phyloP scores from a whole-genome alignment of 2,329 filamentous ascomycete species.

The Microsporum audouinii region DNA sequence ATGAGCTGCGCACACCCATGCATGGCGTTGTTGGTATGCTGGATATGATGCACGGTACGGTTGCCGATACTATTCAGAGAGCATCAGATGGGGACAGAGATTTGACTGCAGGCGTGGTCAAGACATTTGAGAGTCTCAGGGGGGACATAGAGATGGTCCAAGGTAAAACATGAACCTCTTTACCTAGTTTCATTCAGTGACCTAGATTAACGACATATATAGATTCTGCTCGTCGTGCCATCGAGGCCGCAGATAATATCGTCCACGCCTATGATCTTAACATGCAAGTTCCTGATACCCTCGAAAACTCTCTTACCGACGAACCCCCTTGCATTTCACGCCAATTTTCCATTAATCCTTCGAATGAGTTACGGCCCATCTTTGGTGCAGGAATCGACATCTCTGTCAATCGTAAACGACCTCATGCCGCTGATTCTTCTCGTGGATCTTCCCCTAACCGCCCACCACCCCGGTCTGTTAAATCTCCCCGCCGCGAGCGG shows the following conservation, averaged over 20 bases:
- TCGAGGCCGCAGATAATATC: slow-evolving; percentile 64
- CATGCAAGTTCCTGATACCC: slow-evolving; percentile 60
- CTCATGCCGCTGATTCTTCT: slow-evolving; percentile 31
- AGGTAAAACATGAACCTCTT: slow-evolving; percentile 32
- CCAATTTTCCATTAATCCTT: slow-evolving; percentile 15
- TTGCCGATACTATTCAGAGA: slow-evolving; percentile 52
- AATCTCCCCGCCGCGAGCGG: slow-evolving; percentile 24
- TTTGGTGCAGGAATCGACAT: slow-evolving; percentile 36
- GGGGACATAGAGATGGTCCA: slow-evolving; percentile 61
- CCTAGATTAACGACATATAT: slow-evolving; percentile 19
- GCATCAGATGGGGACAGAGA: slow-evolving; percentile 32
- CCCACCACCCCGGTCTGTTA: slow-evolving; percentile 18
- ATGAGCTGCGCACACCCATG: slow-evolving; percentile 62
- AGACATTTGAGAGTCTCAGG: slow-evolving; percentile 51
- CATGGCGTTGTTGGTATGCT: slow-evolving; percentile 66
- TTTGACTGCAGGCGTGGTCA: slow-evolving; percentile 32
- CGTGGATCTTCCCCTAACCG: slow-evolving; percentile 25
- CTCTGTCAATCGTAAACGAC: slow-evolving; percentile 34
- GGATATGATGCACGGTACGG: slow-evolving; percentile 63
- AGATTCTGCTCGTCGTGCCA: slow-evolving; percentile 58
- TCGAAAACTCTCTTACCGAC: slow-evolving; percentile 33
- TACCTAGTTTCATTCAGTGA: neutral
- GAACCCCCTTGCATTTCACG: slow-evolving; percentile 23
- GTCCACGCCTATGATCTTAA: slow-evolving; percentile 66
- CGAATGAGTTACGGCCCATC: slow-evolving; percentile 29